Conservation (phyloP, 176 grass and related monocot genomes). For the Musa beccarii region DNA sequence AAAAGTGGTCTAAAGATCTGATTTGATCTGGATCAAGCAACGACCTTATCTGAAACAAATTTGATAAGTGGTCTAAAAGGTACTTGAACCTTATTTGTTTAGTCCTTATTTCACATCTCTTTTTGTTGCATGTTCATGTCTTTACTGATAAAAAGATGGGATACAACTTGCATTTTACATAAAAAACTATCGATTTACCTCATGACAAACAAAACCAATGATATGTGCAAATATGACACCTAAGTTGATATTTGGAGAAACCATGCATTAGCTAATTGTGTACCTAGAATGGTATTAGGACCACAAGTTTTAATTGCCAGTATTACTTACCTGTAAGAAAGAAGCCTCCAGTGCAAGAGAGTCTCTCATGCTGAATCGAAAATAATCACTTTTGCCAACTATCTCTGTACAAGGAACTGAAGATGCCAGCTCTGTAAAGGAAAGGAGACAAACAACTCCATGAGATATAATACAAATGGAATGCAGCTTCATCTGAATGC, state of each 20-base stretch:
- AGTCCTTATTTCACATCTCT: background rate
- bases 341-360: slow-evolving; percentile 84
- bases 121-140: background rate
- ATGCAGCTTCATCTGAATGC: background rate
- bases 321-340: slow-evolving; percentile 69
- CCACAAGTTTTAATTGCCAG: background rate
- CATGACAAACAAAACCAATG: too few relatives aligned
- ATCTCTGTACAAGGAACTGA: slow-evolving; percentile 74
- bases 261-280: background rate
- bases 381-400: slow-evolving; percentile 92
- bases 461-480: background rate
- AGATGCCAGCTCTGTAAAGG: slow-evolving; percentile 58
- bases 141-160: background rate
- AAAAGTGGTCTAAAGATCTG: background rate
- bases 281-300: background rate
- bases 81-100: background rate
- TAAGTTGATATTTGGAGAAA: too few relatives aligned
- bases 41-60: too few relatives aligned
- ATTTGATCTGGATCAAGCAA: too few relatives aligned
- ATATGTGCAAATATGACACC: too few relatives aligned
- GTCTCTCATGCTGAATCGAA: slow-evolving; percentile 88
- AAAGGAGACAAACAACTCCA: background rate
- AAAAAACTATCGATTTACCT: too few relatives aligned
- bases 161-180: background rate
- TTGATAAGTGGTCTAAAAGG: background rate